Percentiles rank a stretch among this genome's conserved stretches.
These are phyloP conservation scores for Daphne laureola DNA, from an alignment of 441 rosid genomes.

Conservation along the genomic window DNA sequence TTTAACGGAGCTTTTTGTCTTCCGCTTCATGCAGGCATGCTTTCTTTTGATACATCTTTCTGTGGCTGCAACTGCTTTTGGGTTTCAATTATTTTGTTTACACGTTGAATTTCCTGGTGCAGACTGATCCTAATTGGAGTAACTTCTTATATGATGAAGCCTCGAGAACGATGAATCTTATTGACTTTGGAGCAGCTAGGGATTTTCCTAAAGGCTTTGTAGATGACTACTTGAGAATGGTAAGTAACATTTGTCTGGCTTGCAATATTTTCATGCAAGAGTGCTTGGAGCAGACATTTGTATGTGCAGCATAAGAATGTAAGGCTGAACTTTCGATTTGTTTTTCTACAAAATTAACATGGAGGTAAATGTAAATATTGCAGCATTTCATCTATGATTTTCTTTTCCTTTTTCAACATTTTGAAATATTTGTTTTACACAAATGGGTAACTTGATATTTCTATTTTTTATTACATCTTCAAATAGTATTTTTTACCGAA, in stretches of 20 bases:
- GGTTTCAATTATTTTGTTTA: background rate
- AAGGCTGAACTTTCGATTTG: too few species aligned
- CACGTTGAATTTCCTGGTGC: constrained; percentile 18
- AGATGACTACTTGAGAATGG: constrained; percentile 87
- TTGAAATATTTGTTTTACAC: too few species aligned
- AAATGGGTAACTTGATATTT: too few species aligned
- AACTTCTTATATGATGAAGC: constrained; percentile 76
- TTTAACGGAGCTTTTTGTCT: constrained; percentile 71
- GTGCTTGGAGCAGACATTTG: too few species aligned
- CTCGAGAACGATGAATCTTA: constrained; percentile 67
- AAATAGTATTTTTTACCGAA: too few species aligned
- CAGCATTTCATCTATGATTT: too few species aligned
- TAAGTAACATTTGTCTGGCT: constrained; percentile 20
- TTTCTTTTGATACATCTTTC: background rate
- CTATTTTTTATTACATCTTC: too few species aligned
- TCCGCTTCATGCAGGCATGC: constrained; percentile 83
- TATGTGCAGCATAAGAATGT: too few species aligned
- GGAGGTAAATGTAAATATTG: too few species aligned
- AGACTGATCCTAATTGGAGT: constrained; percentile 98
- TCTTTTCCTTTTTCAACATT: too few species aligned
- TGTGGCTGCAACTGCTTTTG: background rate
- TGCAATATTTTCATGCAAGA: too few species aligned
- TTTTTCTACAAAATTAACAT: too few species aligned
- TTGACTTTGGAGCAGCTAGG: constrained; percentile 95
- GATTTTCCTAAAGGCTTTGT: constrained; percentile 78